Evolutionary conservation across 192 early-diverging fungal species (phyloP).

Genomic region (Bifiguratus adelaidae): DNA sequence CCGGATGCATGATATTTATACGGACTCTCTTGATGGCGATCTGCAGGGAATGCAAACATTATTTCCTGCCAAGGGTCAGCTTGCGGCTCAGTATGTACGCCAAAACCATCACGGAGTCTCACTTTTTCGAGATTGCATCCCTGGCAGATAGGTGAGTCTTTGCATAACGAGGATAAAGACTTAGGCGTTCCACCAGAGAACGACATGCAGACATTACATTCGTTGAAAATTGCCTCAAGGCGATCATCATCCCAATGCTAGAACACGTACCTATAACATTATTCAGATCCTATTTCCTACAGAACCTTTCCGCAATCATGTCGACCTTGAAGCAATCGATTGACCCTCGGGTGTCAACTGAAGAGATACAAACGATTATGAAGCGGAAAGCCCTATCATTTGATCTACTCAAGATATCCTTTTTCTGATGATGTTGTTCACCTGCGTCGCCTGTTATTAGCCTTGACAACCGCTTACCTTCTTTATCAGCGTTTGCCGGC

Average conservation of each 20-base stretch:
- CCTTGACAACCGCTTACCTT: conserved; percentile 20
- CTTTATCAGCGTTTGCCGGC: conserved; percentile 27
- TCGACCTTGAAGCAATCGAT: conserved; percentile 19
- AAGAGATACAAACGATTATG: conserved; percentile 13
- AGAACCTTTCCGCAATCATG: conserved; percentile 42
- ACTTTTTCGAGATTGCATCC: too few species aligned
- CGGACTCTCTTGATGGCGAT: too few species aligned
- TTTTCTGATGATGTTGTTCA: conserved; percentile 7
- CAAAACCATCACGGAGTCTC: too few species aligned
- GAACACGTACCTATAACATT: conserved; percentile 19
- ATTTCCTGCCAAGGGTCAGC: too few species aligned
- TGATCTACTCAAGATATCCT: conserved; percentile 37
- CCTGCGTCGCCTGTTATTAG: background rate
- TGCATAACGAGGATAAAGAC: too few species aligned
- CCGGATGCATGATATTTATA: too few species aligned
- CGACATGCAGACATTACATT: conserved; percentile 16
- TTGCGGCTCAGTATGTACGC: too few species aligned
- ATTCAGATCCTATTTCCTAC: conserved; percentile 44
- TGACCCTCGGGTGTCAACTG: conserved; percentile 1
- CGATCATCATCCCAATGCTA: conserved; percentile 38
- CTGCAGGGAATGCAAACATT: too few species aligned
- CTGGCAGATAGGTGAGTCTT: too few species aligned
- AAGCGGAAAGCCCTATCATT: conserved; percentile 29
- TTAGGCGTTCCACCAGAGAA: too few species aligned
- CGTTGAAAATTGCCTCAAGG: conserved; percentile 32